Percentiles rank a stretch among this genome's conserved stretches.
Conservation (phyloP, 2,329 filamentous ascomycete species). For the Ascochyta clinopodiicola region DNA sequence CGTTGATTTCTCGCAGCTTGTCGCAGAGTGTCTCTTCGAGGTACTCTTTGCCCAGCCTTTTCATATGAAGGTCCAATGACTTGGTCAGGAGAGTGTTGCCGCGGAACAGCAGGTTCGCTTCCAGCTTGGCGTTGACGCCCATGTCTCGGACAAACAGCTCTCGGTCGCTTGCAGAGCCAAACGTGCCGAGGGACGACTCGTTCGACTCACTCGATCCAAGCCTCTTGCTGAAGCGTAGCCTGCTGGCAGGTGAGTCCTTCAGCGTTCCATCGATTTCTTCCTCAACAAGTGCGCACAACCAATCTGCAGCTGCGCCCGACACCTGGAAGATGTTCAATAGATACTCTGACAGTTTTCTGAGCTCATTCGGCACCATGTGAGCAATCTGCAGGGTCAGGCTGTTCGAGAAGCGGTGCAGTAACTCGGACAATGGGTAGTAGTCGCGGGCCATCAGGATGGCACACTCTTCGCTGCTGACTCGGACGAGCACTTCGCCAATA, state of each 20-base stretch:
- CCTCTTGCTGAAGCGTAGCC: constrained; percentile 72
- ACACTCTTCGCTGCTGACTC: constrained; percentile 83
- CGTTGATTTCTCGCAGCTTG: constrained; percentile 87
- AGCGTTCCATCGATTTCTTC: constrained; percentile 95
- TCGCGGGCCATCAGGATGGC: constrained; percentile 86
- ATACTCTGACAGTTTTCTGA: constrained; percentile 82
- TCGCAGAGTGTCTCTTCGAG: constrained; percentile 85
- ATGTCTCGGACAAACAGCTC: constrained; percentile 78
- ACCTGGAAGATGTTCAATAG: constrained; percentile 96
- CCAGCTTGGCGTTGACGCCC: constrained; percentile 78
- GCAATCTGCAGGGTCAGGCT: constrained; percentile 86
- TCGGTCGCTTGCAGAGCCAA: constrained; percentile 62
- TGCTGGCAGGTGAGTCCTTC: constrained; percentile 75
- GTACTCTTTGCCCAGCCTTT: constrained; percentile 89
- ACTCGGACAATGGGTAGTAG: constrained; percentile 80
- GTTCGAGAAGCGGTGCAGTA: constrained; percentile 83
- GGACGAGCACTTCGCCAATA: constrained; percentile 85
- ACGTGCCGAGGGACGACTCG: constrained; percentile 53
- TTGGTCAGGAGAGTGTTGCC: constrained; percentile 95
- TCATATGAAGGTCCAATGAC: constrained; percentile 94
- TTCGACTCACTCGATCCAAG: constrained; percentile 74
- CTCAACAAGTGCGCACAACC: constrained; percentile 91
- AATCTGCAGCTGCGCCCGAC: constrained; percentile 81
- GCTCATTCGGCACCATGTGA: constrained; percentile 75
- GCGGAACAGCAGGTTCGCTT: constrained; percentile 93